Base-by-base conservation (phyloP, 371 early-diverging fungal species). In the Umbelopsis sp. region DNA sequence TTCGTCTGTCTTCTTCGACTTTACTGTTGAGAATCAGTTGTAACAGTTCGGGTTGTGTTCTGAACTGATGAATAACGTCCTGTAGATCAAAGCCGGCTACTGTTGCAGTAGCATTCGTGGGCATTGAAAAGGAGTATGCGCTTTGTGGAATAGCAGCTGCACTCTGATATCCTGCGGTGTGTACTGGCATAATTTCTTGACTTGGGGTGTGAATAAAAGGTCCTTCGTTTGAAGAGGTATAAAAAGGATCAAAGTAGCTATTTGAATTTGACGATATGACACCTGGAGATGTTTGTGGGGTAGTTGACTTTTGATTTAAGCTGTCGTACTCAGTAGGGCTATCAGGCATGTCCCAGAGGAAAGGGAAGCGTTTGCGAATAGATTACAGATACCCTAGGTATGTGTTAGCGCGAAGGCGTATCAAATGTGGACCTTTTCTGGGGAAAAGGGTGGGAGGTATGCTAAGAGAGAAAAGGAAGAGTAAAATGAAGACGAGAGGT, bases 1-100 rank as follows among this genome's bases (percentile, higher is more conserved):
- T 77, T 29, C 87, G 80, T 63, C 81, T 83, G 67, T 87, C 87
- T 64, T 87, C 87, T 67, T 87, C 86, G 5, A 86, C 84, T 70
- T 87, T 87, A 68, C 86, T 84, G 3, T 76, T 73, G 44, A 87
- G 73, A 52, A 87, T 86, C 63, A 87, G 65, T 44, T 80, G 82
- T 5, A 87, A 70, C 48, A 87, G 71, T 38, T 87, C 87, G 29
- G 87, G 87, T 52, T 87, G 83, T 18, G 72, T 65, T 20, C 78
- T 72, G 48, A 83, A 87, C 45, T 78, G 81, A 4, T 81, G 73
- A 44, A 87, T 68, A 52, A 87, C 77, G 11, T 77, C 76, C 48
- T 82, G 87, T 63, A 89, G 72, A 69, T 87, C 88, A 70, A 57
- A 57, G 1, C 18, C 35, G 29, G 57, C 41, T 10, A 41, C 41